Evolutionary conservation across 2,329 filamentous ascomycete genomes (phyloP), one percentile per base, ranked within the genome.

Genomic region (Pseudocercospora pini-densiflorae): DNA sequence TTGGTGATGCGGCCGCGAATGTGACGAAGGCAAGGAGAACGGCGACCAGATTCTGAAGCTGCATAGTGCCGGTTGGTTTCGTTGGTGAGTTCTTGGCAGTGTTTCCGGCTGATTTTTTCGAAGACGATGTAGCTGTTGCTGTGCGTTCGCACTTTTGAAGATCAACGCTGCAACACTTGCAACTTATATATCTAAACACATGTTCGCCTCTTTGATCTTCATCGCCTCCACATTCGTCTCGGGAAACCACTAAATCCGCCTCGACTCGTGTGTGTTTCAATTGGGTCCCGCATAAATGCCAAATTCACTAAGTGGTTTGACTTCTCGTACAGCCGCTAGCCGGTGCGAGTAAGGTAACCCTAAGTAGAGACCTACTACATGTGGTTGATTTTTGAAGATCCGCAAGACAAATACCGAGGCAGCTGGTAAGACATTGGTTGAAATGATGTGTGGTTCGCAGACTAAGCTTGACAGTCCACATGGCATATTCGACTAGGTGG

Each of bases 11-110:
- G 24, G 51, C 19, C 23, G 63, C 27, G 49, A 63, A 36, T 3
- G 63, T 62, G n/a, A 64, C n/a, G n/a, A 61, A 33, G 7, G 63
- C 43, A 51, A 68, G 40, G 16, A 66, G 45, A 5, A 57, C 14
- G 3, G 66, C 61, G 55, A 62, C 24, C 47, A 63, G 12, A 21
- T 58, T 53, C 7, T 29, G 29, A 49, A 61, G 45, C 5, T 66
- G 57, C 66, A 66, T 68, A 43, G 40, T 68, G 29, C 7, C 24
- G 27, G 51, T 55, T 27, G 51, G 7, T 31, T 43, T 55, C 27
- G 23, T 23, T 58, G 33, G 27, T 14, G 21, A 29, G 2, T 47
- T 31, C 36, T 24, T 29, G 47, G 36, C 16, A 16, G 33, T 45
- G 51, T 27, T 55, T 33, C 33, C 5, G 27, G 16, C 16, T 31